Evolutionary conservation across 441 rosid species (phyloP), one percentile per base, ranked within the genome.

Genomic region (Erodium texanum): DNA sequence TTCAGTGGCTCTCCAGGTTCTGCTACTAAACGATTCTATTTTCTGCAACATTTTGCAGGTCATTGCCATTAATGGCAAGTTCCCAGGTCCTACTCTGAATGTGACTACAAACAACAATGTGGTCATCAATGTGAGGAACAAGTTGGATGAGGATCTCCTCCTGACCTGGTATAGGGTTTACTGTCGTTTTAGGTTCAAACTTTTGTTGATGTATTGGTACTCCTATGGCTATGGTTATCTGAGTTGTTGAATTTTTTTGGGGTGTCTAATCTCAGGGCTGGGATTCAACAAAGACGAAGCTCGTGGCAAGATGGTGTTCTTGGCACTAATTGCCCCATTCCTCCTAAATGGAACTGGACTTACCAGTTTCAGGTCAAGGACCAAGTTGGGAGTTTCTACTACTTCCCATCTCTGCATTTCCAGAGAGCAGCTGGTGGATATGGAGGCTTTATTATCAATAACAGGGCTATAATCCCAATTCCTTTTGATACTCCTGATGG

Each of bases 381-480:
- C n/a, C n/a, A n/a, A 8, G 16, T 3, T 1, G 20, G 14, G 29
- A 27, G 29, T 27, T 27, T 27, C 29, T 27, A 7, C 2, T 0
- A 58, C 23, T 58, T 58, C 62, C 62, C 62, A 1, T 58, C 62
- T 18, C 62, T 58, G 10, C 11, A 16, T 58, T 58, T 58, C 9
- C 62, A 58, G 22, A 58, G 23, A 18, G 62, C 62, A 16, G 8
- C 62, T 18, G 62, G 62, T 15, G 62, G 62, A 16, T 58, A 1
- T 18, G 62, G 62, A 0, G 22, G 22, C 10, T 80, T 93, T 62
- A 75, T 92, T 73, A 87, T 93, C 78, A 89, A 83, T 16, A 93
- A 93, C 73, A 85, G 98, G 23, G 96, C 93, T 0, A 65, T 73
- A 27, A 93, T 93, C 67, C 97, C 99, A 0, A 95, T 93, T 43